Evolutionary conservation across 805 yeast species (phyloP), one percentile per base, ranked within the genome.

Genomic region (Kuraishia molischiana): DNA sequence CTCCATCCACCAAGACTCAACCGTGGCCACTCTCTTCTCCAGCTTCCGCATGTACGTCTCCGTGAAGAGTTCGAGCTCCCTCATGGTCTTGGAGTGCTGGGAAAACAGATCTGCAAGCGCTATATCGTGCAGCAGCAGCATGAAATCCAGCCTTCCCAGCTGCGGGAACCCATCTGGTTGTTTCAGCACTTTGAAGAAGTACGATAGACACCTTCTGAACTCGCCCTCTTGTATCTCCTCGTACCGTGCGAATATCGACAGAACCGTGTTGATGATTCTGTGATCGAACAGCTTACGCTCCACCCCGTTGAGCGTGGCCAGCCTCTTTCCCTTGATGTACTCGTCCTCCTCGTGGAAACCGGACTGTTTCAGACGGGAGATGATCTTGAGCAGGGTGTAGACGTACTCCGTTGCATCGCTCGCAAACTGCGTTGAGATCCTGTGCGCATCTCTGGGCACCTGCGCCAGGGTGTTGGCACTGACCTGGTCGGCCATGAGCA

Each of bases 131-230:
- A 84, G 52, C 2, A 71, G 50, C 13, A 67, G 53, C 69, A 90
- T 71, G 51, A 92, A 76, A 52, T 89, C 96, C 24, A 92, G 52
- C 36, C 95, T 63, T 48, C 68, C 79, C 24, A 84, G 54, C 24
- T 72, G 58, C 0, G 77, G 62, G 19, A 56, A 48, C 36, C 66
- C 69, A 40, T 82, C 79, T 30, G 74, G 69, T 35, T 75, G 67
- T 35, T 80, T 77, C 45, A 86, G 76, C 1, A 85, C 57, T 22
- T 84, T 64, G 50, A 84, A 85, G 50, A 87, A 77, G 50, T 74
- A 90, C 1, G 80, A 64, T 6, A 92, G 52, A 9, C 81, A 77
- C 35, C 70, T 67, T 45, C 77, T 78, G 33, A 90, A 59, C 35
- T 77, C 79, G 10, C 60, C 66, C 38, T 75, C 75, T 1, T 69